These are phyloP conservation scores for Neospora caninum DNA, from an alignment of 169 alveolate species.

Conservation along the genomic window DNA sequence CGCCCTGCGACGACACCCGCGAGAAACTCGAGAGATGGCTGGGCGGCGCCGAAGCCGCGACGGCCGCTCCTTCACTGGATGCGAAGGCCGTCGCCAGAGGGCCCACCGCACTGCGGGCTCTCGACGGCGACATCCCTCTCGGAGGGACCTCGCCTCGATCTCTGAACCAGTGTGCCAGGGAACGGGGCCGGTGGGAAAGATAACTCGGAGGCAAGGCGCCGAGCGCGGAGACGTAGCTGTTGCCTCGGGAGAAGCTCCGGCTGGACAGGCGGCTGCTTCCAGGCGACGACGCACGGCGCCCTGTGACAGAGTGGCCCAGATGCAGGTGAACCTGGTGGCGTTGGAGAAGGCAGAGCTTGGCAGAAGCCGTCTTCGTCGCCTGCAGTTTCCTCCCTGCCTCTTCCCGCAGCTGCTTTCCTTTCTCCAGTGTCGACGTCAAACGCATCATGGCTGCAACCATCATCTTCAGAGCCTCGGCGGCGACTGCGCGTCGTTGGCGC, in stretches of 20 bases:
- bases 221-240: background rate
- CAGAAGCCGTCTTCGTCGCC: background rate
- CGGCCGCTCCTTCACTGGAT: no score
- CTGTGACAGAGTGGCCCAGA: background rate
- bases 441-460: background rate
- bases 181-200: background rate
- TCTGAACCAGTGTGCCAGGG: background rate
- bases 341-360: background rate
- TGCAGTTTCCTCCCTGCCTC: background rate
- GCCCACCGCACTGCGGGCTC: background rate
- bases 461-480: conserved; percentile 18
- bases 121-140: background rate
- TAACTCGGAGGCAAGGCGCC: background rate
- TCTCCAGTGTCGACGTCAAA: background rate
- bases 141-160: background rate
- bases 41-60: no score
- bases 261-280: conserved; percentile 9
- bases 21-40: background rate
- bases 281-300: background rate
- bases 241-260: background rate
- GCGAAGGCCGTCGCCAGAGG: no score
- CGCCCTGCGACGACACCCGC: background rate
- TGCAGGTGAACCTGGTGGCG: background rate
- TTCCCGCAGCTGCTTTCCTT: background rate
- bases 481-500: background rate